phyloP scores from a whole-genome alignment of 139 green algal species.

The Picochlorum sp. region DNA sequence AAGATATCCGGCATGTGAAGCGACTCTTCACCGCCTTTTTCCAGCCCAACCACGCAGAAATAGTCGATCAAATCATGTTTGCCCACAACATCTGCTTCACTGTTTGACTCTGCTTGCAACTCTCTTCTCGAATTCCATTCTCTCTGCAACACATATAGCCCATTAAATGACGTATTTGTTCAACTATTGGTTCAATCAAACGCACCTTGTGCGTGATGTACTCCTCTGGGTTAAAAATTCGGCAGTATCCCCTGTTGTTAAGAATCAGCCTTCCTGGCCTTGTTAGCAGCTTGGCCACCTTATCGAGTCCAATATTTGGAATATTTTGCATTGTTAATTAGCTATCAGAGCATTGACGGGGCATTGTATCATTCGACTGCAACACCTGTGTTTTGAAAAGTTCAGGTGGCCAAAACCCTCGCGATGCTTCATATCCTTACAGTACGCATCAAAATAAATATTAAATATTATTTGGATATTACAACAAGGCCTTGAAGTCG shows the following conservation, averaged over 20 bases:
- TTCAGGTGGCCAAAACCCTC: constrained; percentile 40
- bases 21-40: constrained; percentile 19
- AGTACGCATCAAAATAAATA: constrained; percentile 47
- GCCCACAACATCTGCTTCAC: not conserved
- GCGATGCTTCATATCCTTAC: constrained; percentile 65
- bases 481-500: constrained; percentile 44
- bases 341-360: constrained; percentile 29
- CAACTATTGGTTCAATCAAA: not conserved
- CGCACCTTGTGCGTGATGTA: constrained; percentile 22
- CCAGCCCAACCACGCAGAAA: constrained; percentile 64
- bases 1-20: not conserved
- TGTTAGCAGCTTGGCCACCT: not conserved
- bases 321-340: too few relatives aligned
- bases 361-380: constrained; percentile 72
- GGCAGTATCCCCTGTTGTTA: too few relatives aligned
- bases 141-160: not conserved
- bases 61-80: constrained; percentile 45
- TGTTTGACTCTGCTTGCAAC: not conserved
- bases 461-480: constrained; percentile 58
- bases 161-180: not conserved
- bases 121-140: not conserved
- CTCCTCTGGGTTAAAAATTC: constrained; percentile 24
- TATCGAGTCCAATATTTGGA: not conserved
- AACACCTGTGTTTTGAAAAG: constrained; percentile 62
- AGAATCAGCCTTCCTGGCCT: too few relatives aligned